Evolutionary conservation across 73 alveolate species (phyloP).

Genomic region (Paramecium bursaria): DNA sequence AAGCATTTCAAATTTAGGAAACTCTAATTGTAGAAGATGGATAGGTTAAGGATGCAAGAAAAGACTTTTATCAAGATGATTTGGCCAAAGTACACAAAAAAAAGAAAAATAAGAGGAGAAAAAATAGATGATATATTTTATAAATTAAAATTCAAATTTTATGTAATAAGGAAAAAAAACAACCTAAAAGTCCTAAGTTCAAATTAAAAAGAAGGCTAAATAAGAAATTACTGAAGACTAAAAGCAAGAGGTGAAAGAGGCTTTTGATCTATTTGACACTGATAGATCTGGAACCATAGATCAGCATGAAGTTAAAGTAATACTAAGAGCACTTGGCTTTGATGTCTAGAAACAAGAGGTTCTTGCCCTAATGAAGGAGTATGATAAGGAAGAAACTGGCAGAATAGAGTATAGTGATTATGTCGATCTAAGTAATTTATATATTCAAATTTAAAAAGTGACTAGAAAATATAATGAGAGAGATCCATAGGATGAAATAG

Average conservation of each 20-base stretch:
- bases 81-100: conserved; percentile 32
- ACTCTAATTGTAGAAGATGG: conserved; percentile 28
- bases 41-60: conserved; percentile 10
- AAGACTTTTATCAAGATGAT: conserved; percentile 57
- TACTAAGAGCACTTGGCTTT: conserved; percentile 72
- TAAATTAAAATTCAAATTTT: no score
- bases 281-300: conserved; percentile 98
- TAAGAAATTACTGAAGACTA: conserved; percentile 76
- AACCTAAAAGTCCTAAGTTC: conserved; percentile 14
- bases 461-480: conserved; percentile 91
- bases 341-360: conserved; percentile 92
- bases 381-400: conserved; percentile 89
- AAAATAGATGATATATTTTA: no score
- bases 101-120: conserved; percentile 46
- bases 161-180: conserved; percentile 32
- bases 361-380: conserved; percentile 87
- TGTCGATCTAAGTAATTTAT: conserved; percentile 77
- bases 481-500: conserved; percentile 97
- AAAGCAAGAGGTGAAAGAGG: conserved; percentile 96
- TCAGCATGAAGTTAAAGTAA: conserved; percentile 98
- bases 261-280: conserved; percentile 97
- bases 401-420: conserved; percentile 88
- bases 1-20: conserved; percentile 44
- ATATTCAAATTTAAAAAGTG: conserved; percentile 76
- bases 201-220: conserved; percentile 60